Percentiles rank a stretch among this genome's conserved stretches.
Conservation (phyloP, 192 early-diverging fungal genomes). For the Dissophora ornata region DNA sequence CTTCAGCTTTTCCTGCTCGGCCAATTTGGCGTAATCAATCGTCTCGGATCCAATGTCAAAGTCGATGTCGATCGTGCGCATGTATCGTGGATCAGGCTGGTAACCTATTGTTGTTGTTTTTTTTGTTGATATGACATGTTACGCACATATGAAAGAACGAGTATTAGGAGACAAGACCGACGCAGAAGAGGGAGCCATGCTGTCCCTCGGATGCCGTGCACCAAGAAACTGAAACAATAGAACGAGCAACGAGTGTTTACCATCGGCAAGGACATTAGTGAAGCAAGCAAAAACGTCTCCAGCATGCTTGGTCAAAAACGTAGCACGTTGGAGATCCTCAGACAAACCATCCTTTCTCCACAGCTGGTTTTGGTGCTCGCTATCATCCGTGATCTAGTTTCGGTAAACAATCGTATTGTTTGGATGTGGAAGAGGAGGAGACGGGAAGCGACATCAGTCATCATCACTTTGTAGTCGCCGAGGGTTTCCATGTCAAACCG, state of each 20-base stretch:
- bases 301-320: conserved; percentile 87
- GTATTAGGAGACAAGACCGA: not conserved
- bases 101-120: conserved; percentile 49
- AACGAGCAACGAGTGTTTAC: conserved; percentile 30
- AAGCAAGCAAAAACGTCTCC: conserved; percentile 90
- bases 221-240: no score
- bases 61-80: conserved; percentile 78
- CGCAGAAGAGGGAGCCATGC: no score
- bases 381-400: conserved; percentile 78
- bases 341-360: conserved; percentile 70
- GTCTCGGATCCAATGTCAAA: conserved; percentile 90
- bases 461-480: no score
- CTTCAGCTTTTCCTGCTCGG: conserved; percentile 82
- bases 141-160: no score
- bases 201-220: no score
- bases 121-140: no score
- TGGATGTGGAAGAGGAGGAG: no score
- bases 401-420: no score
- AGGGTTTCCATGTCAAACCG: no score
- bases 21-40: conserved; percentile 74
- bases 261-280: conserved; percentile 74
- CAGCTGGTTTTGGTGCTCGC: conserved; percentile 75
- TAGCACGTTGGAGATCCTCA: conserved; percentile 69
- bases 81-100: conserved; percentile 62
- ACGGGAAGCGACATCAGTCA: not conserved